Evolutionary conservation across 2,329 filamentous ascomycete genomes (phyloP).

Genomic region (Botryotinia convoluta): DNA sequence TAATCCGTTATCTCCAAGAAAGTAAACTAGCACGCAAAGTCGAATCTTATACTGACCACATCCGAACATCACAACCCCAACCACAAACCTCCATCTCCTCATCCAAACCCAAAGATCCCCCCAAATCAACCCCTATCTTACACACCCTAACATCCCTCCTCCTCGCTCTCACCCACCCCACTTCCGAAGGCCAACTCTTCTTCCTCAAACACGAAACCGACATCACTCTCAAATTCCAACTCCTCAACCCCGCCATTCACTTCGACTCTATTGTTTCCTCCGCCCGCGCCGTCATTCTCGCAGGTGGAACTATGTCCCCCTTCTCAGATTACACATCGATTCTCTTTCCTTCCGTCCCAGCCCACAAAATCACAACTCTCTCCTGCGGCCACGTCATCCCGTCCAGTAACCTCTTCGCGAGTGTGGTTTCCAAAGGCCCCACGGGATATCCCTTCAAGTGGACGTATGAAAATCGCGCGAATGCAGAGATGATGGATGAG

Average conservation of each 20-base stretch:
- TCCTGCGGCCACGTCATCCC: conserved; percentile 97
- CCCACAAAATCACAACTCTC: conserved; percentile 68
- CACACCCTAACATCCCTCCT: conserved; percentile 67
- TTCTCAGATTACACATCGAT: conserved; percentile 88
- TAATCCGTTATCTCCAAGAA: conserved; percentile 83
- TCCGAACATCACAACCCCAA: conserved; percentile 38
- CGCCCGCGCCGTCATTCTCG: conserved; percentile 83
- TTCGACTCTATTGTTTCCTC: conserved; percentile 85
- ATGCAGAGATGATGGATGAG: conserved; percentile 62
- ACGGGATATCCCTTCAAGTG: conserved; percentile 70
- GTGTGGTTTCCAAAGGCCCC: conserved; percentile 58
- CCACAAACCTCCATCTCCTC: conserved; percentile 26
- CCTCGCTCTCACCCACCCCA: conserved; percentile 80
- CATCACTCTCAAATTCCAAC: conserved; percentile 72
- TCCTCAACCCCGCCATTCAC: conserved; percentile 87
- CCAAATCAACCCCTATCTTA: conserved; percentile 34
- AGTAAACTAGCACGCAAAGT: conserved; percentile 94
- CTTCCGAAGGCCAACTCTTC: conserved; percentile 65
- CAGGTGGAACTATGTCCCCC: conserved; percentile 96
- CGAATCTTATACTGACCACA: conserved; percentile 75
- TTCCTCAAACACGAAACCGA: conserved; percentile 47
- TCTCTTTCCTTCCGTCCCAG: conserved; percentile 72
- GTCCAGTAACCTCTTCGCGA: conserved; percentile 73
- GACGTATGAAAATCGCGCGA: conserved; percentile 72
- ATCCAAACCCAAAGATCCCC: not conserved